Evolutionary conservation across 106 monocot genomes (phyloP).

Genomic region (Vanilla planifolia): DNA sequence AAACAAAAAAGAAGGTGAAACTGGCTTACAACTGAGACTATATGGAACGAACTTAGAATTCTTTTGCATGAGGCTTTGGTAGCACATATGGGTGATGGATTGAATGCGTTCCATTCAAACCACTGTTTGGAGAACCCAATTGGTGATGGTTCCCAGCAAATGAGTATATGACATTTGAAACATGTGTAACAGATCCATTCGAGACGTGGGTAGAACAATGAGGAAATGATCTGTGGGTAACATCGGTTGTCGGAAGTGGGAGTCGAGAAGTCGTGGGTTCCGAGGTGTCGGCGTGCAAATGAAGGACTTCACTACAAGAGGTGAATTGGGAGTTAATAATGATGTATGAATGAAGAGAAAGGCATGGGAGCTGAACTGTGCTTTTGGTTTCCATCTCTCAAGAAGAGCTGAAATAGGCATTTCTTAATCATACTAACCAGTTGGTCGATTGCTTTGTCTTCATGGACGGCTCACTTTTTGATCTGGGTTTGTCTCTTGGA

Average conservation of each 20-base stretch:
- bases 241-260: conserved; percentile 29
- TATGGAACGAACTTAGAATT: too few relatives aligned
- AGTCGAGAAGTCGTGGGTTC: conserved; percentile 16
- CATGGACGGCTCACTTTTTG: conserved; percentile 15
- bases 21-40: too few relatives aligned
- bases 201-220: neutral
- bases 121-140: neutral
- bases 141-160: conserved; percentile 11
- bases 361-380: too few relatives aligned
- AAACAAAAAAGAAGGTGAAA: too few relatives aligned
- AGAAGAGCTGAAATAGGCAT: neutral
- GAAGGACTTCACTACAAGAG: conserved; percentile 16
- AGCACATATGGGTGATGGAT: conserved; percentile 16
- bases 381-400: neutral
- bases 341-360: too few relatives aligned
- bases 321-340: neutral
- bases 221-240: conserved; percentile 17
- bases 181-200: neutral
- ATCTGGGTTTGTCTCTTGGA: conserved; percentile 16
- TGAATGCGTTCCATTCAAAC: too few relatives aligned
- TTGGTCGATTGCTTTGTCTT: conserved; percentile 22
- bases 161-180: neutral
- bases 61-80: conserved; percentile 23
- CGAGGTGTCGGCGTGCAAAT: conserved; percentile 22
- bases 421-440: conserved; percentile 22